Evolutionary conservation across 1,284 basidiomycete species (phyloP), one percentile per base, ranked within the genome.

Genomic region (Naganishia sp.): DNA sequence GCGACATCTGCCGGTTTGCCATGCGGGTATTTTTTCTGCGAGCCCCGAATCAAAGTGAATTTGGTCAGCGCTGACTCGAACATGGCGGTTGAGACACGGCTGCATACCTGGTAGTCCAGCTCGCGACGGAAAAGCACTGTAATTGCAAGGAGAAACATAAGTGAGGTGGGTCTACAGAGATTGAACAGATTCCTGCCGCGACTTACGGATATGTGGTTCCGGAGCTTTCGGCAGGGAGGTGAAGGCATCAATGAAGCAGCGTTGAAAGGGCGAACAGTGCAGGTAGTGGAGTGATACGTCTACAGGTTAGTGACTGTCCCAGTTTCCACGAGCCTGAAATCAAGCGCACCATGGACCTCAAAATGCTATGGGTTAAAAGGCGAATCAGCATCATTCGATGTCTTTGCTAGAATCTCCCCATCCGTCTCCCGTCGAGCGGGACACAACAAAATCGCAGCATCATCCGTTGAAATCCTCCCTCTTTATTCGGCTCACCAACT

Each of bases 321-420:
- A n/a, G 21, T 25, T n/a, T 6, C 13, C 5, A 18, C n/a, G 36
- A 61, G 7, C 53, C 48, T 15, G 25, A n/a, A 36, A 49, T 31
- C 45, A 25, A 21, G 21, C 45, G 36, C 36, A 56, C 55, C 55
- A 68, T 72, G 65, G 73, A 73, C 59, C 72, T 68, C 84, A 68
- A 84, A 88, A 75, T 87, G 86, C 81, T 86, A 61, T 25, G 46
- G 71, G 73, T 13, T 73, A 71, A 70, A 67, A 23, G 18, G 16
- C 44, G 52, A 46, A 16, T 55, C 33, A 45, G 53, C 36, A 39
- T 39, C 36, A 39, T 39, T 39, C n/a, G n/a, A n/a, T 48, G 45
- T 33, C 49, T 16, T 6, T 18, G 43, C 9, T 28, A 28, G 28
- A 28, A 28, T 28, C 28, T 28, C 5, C 28, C 2, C 28, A 28